Evolutionary conservation across 2,329 filamentous ascomycete species (phyloP).

Genomic region (Aureobasidium sp.): DNA sequence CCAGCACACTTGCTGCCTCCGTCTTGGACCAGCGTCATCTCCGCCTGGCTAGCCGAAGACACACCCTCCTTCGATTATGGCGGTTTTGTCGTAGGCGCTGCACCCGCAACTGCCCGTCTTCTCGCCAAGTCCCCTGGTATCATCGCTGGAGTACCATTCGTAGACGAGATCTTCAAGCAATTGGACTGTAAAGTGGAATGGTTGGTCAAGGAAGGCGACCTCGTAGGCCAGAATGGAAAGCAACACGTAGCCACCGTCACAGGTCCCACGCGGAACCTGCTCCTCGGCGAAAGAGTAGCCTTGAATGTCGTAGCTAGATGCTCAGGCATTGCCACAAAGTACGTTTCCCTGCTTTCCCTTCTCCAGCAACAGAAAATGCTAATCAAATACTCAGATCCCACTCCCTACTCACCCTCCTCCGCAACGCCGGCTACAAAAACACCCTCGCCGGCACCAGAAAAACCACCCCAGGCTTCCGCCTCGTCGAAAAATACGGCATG

Average conservation of each 20-base stretch:
- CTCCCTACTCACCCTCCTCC: slow-evolving; percentile 42
- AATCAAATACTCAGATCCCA: slow-evolving; percentile 25
- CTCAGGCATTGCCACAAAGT: slow-evolving; percentile 74
- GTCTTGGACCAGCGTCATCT: slow-evolving; percentile 72
- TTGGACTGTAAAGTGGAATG: slow-evolving; percentile 85
- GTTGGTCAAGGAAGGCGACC: slow-evolving; percentile 67
- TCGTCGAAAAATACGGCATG: slow-evolving; percentile 99
- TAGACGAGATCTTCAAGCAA: slow-evolving; percentile 86
- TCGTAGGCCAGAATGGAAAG: slow-evolving; percentile 53
- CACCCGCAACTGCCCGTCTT: slow-evolving; percentile 39
- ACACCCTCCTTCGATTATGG: slow-evolving; percentile 95
- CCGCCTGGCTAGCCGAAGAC: slow-evolving; percentile 88
- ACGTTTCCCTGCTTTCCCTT: not conserved
- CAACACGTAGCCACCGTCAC: slow-evolving; percentile 68
- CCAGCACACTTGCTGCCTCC: slow-evolving; percentile 70
- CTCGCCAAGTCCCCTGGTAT: slow-evolving; percentile 59
- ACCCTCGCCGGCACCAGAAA: slow-evolving; percentile 91
- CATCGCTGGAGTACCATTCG: slow-evolving; percentile 87
- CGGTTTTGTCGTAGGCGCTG: slow-evolving; percentile 85
- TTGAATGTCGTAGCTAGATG: slow-evolving; percentile 86
- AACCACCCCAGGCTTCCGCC: slow-evolving; percentile 88
- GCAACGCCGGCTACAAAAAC: slow-evolving; percentile 63
- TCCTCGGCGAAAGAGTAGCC: slow-evolving; percentile 89
- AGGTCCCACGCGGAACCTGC: slow-evolving; percentile 71
- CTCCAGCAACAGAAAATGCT: not conserved